These are phyloP conservation scores for Ustilago tritici DNA, from an alignment of 1,284 basidiomycete genomes.

Conservation along the genomic window DNA sequence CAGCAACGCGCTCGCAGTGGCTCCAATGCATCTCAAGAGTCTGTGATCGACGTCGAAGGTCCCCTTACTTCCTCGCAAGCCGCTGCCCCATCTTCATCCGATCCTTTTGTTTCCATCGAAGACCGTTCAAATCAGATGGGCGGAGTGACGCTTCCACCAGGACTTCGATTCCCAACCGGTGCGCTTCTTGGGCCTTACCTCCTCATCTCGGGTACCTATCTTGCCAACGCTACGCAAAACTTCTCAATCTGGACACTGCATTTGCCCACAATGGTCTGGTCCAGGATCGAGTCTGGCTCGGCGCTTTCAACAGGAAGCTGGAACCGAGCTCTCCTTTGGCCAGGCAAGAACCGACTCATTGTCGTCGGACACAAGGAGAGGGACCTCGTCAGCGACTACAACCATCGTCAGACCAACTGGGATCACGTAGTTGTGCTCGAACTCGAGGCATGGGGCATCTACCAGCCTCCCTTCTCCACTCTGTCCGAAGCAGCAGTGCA, in stretches of 20 bases:
- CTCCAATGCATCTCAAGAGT: conserved; percentile 45
- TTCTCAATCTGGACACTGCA: conserved; percentile 65
- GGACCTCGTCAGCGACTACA: conserved; percentile 66
- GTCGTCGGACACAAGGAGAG: conserved; percentile 62
- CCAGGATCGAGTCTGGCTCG: conserved; percentile 60
- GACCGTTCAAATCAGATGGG: conserved; percentile 57
- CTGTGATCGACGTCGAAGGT: conserved; percentile 39
- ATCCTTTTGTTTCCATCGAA: conserved; percentile 39
- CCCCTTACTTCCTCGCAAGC: conserved; percentile 33
- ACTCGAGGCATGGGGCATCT: conserved; percentile 65
- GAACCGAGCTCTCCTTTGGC: conserved; percentile 62
- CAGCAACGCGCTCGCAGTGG: conserved; percentile 26
- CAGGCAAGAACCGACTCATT: conserved; percentile 55
- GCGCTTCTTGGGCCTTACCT: conserved; percentile 58
- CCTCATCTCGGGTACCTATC: conserved; percentile 65
- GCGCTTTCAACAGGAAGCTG: conserved; percentile 59
- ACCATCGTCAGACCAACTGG: conserved; percentile 66
- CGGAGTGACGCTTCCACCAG: conserved; percentile 62
- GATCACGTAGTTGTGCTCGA: conserved; percentile 63
- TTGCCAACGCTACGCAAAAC: conserved; percentile 65
- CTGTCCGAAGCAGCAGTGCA: conserved; percentile 50
- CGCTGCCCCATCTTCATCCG: conserved; percentile 9
- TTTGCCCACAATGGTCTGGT: conserved; percentile 62
- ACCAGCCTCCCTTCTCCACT: conserved; percentile 53
- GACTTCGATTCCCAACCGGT: conserved; percentile 64